Evolutionary conservation across 2,329 filamentous ascomycete species (phyloP).

Genomic region (Xylaria sp.): DNA sequence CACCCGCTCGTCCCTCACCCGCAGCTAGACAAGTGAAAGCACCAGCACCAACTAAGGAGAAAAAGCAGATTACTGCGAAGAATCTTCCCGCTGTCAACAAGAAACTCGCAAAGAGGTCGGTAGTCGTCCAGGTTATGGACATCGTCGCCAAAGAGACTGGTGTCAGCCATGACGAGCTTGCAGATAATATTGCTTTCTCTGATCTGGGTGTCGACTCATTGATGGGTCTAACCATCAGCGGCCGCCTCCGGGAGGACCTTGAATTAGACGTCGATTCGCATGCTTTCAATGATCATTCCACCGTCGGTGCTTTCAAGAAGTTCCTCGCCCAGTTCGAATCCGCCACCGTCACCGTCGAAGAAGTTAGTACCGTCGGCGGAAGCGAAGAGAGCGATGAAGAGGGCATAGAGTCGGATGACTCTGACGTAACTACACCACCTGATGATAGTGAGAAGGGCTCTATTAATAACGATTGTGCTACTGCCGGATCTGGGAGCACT

Average conservation of each 20-base stretch:
- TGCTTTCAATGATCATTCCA: constrained; percentile 65
- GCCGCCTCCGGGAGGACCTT: constrained; percentile 67
- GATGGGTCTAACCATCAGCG: constrained; percentile 68
- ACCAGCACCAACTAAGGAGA: constrained; percentile 50
- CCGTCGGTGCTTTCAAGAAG: constrained; percentile 64
- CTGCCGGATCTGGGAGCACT: constrained; percentile 53
- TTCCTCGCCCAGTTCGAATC: constrained; percentile 54
- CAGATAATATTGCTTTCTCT: constrained; percentile 65
- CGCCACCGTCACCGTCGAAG: constrained; percentile 47
- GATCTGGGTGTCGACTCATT: constrained; percentile 71
- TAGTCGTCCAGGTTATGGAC: constrained; percentile 60
- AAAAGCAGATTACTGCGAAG: constrained; percentile 58
- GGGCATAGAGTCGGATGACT: constrained; percentile 61
- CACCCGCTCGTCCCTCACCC: constrained; percentile 50
- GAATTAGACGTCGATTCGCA: constrained; percentile 65
- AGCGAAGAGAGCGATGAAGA: constrained; percentile 58
- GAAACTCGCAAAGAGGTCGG: constrained; percentile 59
- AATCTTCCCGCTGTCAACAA: constrained; percentile 63
- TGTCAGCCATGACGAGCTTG: constrained; percentile 64
- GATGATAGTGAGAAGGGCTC: constrained; percentile 64
- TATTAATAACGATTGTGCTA: constrained; percentile 55
- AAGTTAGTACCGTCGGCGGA: constrained; percentile 51
- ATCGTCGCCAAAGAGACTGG: constrained; percentile 69
- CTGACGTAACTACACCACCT: constrained; percentile 63
- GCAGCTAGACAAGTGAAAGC: constrained; percentile 53